A percentile compares a stretch with the other conserved stretches of the same genome.
These are phyloP conservation scores for Didymella arachidicola DNA, from an alignment of 2,329 filamentous ascomycete genomes.

Conservation along the genomic window DNA sequence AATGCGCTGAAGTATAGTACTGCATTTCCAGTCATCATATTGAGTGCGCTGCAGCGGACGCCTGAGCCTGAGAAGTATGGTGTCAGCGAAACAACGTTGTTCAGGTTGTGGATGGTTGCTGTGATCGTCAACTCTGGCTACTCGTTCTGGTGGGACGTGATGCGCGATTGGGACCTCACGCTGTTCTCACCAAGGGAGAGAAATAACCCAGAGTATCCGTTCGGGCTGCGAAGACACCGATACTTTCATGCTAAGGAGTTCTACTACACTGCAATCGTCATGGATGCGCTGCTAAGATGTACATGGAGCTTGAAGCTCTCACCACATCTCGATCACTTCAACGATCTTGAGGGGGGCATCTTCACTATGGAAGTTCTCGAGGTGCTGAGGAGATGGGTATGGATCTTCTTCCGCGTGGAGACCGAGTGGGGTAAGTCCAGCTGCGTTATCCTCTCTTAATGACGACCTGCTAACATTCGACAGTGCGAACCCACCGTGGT, in stretches of 20 bases:
- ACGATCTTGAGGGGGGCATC: constrained; percentile 86
- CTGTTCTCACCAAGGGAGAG: constrained; percentile 73
- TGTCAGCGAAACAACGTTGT: constrained; percentile 63
- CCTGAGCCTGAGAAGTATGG: constrained; percentile 61
- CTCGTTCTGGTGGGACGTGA: constrained; percentile 98
- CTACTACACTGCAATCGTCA: constrained; percentile 81
- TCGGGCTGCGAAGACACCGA: constrained; percentile 77
- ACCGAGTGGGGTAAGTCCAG: constrained; percentile 79
- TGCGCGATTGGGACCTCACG: constrained; percentile 95
- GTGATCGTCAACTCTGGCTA: constrained; percentile 86
- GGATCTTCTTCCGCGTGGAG: constrained; percentile 96
- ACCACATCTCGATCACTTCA: constrained; percentile 80
- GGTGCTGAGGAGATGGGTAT: constrained; percentile 88
- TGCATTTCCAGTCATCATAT: constrained; percentile 88
- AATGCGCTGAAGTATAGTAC: constrained; percentile 96
- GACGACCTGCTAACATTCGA: constrained; percentile 27
- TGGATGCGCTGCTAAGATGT: constrained; percentile 84
- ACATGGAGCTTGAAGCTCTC: constrained; percentile 92
- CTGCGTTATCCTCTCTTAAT: not conserved
- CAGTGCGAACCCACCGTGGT: constrained; percentile 63
- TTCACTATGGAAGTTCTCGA: constrained; percentile 89
- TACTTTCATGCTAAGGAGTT: constrained; percentile 74
- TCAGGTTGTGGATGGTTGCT: constrained; percentile 68
- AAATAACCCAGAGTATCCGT: constrained; percentile 71
- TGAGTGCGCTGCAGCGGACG: constrained; percentile 77